phyloP scores from a whole-genome alignment of 2,329 filamentous ascomycete species.

The Pyricularia grisea region DNA sequence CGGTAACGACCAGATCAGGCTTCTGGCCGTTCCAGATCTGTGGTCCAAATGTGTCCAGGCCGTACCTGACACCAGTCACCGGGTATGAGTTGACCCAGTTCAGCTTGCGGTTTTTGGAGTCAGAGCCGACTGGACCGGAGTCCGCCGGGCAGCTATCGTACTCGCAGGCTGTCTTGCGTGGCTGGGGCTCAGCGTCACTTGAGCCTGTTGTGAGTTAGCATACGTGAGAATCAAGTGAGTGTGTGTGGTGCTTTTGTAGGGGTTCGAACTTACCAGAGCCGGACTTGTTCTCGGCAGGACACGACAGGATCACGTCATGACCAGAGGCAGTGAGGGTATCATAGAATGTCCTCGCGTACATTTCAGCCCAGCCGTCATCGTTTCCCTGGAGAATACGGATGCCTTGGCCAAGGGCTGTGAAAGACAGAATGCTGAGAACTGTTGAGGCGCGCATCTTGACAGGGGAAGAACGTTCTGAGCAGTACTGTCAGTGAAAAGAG shows the following conservation, averaged over 20 bases:
- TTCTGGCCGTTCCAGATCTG: slow-evolving; percentile 41
- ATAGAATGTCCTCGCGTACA: slow-evolving; percentile 53
- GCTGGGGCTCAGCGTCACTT: slow-evolving; percentile 33
- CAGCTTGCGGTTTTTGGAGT: slow-evolving; percentile 45
- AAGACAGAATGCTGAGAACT: neutral
- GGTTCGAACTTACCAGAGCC: slow-evolving; percentile 37
- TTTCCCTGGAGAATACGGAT: slow-evolving; percentile 56
- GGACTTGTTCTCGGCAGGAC: slow-evolving; percentile 57
- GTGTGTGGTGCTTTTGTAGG: neutral
- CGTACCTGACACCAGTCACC: slow-evolving; percentile 53
- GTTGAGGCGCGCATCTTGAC: slow-evolving; percentile 3
- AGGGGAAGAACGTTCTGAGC: neutral
- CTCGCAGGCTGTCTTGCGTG: slow-evolving; percentile 43
- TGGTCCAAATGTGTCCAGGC: slow-evolving; percentile 46
- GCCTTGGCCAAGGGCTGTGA: slow-evolving; percentile 7
- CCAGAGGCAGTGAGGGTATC: slow-evolving; percentile 42
- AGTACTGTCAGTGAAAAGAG: neutral
- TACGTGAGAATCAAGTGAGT: no score
- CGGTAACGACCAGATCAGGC: slow-evolving; percentile 56
- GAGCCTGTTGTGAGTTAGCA: slow-evolving; percentile 33
- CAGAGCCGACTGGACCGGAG: slow-evolving; percentile 46
- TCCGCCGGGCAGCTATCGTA: slow-evolving; percentile 51
- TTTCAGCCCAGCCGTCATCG: slow-evolving; percentile 67
- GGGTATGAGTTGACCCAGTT: slow-evolving; percentile 68
- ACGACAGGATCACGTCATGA: slow-evolving; percentile 54